Base-by-base conservation (phyloP, 768 basidiomycete genomes). In the Agrocybe praecox region DNA sequence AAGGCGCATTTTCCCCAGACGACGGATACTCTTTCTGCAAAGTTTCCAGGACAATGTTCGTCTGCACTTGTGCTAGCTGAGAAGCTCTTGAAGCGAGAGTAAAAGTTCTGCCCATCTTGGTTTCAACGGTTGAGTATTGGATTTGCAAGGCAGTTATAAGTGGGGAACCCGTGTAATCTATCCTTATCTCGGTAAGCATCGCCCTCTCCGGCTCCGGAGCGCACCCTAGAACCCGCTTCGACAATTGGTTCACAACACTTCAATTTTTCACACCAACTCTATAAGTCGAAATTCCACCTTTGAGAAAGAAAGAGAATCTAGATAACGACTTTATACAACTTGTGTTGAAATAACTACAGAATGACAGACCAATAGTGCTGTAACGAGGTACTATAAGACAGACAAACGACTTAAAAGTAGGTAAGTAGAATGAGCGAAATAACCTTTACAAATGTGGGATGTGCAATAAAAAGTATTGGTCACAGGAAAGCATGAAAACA, bases 21-120 rank as follows among this genome's bases (percentile, higher is more conserved):
- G 75, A 65, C 10, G 90, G 86, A 69, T 86, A 85, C 3, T 78
- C 72, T 21, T 76, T 70, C 43, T 82, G 73, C 53, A 98, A 82
- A 2, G 81, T 75, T 49, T 81, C 83, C 52, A 87, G 76, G 43
- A 95, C 94, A 53, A 84, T 82, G 67, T 92, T 85, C 17, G 96
- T 94, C 72, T 98, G 96, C 63, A 93, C 81, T 72, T 92, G 86
- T 5, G 96, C 96, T 10, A 98, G 86, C 66, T 93, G 85, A 2
- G 93, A 95, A 42, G 84, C 85, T 36, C 96, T 83, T 10, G 96
- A 96, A 44, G 94, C 96, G 43, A 98, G 77, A 12, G 82, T 81
- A 65, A 92, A 87, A 0, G 78, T 82, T 58, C 86, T 79, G 36
- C 74, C 65, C 68, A 69, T 69, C 52, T 24, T 57, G 36, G 12